Base-by-base conservation (phyloP, 306 rosid species). In the Fagus sylvatica region DNA sequence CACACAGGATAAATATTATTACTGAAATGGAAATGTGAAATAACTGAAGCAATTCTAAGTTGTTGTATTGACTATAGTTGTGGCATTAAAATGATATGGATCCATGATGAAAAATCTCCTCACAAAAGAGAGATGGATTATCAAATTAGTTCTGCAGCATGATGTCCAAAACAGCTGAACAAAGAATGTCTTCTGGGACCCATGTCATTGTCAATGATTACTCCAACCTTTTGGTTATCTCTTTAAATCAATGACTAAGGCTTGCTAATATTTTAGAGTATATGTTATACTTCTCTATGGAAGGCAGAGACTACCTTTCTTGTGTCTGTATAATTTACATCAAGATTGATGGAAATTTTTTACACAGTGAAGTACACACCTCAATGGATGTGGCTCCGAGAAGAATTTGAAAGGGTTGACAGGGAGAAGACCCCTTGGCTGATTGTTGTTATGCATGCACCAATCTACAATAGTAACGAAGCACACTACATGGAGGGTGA, bases 381-480 rank as follows among this genome's bases (percentile, higher is more conserved):
- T 75, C 99, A 93, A 72, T 93, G 84, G 82, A 0, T 0, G 1
- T 96, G 99, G 98, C 90, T 96, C 39, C 1, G 13, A 2, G 93
- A 89, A 71, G 99, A 96, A 84, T 78, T 96, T 42, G 36, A 51
- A 72, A 80, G 79, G 76, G 98, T 96, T 73, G 94, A 96, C 74
- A 90, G 99, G 84, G 85, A 88, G 75, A 86, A 91, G 85, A 96
- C 99, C 49, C 98, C 99, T 71, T 96, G 99, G 99, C 93, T 96
- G 64, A 91, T 96, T 76, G 96, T 96, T 85, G 89, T 96, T 51
- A 87, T 96, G 99, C 98, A 96, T 10, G 79, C 82, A 60, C 99
- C 99, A 0, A 81, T 91, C 80, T 96, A 96, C 88, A 91, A 83
- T 74, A 88, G 97, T 81, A 93, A 96, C 60, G 86, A 87, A 8